These are phyloP conservation scores for Ceraceosorus bombacis DNA, from an alignment of 1,284 basidiomycete species.

Conservation along the genomic window DNA sequence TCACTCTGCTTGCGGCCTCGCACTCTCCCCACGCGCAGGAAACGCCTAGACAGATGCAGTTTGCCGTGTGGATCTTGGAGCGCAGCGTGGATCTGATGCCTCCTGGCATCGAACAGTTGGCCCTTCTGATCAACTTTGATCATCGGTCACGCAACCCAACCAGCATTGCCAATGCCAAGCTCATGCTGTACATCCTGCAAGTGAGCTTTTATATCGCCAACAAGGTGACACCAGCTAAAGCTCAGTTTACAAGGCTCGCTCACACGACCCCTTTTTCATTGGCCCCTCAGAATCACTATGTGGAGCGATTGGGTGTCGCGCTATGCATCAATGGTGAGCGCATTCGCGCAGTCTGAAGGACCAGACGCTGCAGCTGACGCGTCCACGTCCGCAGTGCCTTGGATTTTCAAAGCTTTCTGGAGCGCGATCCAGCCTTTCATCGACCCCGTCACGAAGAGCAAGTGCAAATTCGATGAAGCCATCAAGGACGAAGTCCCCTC, in stretches of 20 bases:
- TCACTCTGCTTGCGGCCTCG: neutral
- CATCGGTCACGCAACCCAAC: constrained; percentile 38
- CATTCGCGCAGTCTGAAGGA: constrained; percentile 11
- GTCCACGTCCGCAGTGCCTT: constrained; percentile 13
- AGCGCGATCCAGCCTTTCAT: constrained; percentile 49
- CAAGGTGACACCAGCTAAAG: too few species aligned
- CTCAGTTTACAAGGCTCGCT: too few species aligned
- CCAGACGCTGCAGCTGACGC: constrained; percentile 20
- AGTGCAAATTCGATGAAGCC: constrained; percentile 44
- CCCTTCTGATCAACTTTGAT: constrained; percentile 39
- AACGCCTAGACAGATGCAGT: constrained; percentile 48
- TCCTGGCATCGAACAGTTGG: constrained; percentile 46
- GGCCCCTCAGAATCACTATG: constrained; percentile 41
- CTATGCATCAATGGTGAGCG: constrained; percentile 46
- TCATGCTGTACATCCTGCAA: constrained; percentile 46
- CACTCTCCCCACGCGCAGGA: too few species aligned
- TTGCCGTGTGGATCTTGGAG: constrained; percentile 50
- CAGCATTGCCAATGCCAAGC: constrained; percentile 36
- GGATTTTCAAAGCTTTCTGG: constrained; percentile 34
- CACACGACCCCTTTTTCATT: too few species aligned
- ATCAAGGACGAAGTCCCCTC: constrained; percentile 38
- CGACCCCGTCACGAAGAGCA: constrained; percentile 49
- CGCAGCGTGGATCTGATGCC: constrained; percentile 48
- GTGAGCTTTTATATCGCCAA: constrained; percentile 3
- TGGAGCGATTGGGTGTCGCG: constrained; percentile 48